These are phyloP conservation scores for Dictyostelium gargantuum DNA, from an alignment of 208 protist genomes.

Conservation along the genomic window DNA sequence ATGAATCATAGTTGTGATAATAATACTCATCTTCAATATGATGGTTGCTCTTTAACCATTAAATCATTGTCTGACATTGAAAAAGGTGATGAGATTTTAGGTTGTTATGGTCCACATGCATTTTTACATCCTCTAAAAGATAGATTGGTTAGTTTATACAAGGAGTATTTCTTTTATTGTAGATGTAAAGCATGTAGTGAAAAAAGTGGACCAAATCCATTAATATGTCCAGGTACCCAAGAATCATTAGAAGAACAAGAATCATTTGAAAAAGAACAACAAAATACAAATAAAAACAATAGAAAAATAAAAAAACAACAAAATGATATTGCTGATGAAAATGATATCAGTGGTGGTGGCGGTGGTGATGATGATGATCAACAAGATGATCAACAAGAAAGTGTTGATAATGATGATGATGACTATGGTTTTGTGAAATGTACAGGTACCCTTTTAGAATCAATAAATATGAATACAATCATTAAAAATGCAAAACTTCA, in stretches of 20 bases:
- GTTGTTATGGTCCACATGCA: constrained; percentile 28
- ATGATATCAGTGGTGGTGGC: too few relatives aligned
- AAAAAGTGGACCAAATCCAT: constrained; percentile 6
- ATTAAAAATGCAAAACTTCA: background rate
- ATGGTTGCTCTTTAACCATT: background rate
- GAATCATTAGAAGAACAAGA: background rate
- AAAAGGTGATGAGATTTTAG: constrained; percentile 11
- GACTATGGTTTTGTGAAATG: background rate
- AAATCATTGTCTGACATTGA: constrained; percentile 41
- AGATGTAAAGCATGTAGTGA: constrained; percentile 43
- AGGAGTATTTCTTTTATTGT: constrained; percentile 39
- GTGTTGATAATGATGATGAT: background rate
- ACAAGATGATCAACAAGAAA: too few relatives aligned
- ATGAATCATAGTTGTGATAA: constrained; percentile 57
- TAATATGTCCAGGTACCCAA: constrained; percentile 1
- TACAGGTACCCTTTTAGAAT: constrained; percentile 11
- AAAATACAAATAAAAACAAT: too few relatives aligned
- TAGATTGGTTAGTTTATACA: background rate
- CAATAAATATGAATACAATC: background rate
- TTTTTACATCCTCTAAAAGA: background rate
- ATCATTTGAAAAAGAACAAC: too few relatives aligned
- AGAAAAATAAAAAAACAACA: too few relatives aligned
- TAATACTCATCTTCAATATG: constrained; percentile 37
- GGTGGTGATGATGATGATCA: too few relatives aligned
- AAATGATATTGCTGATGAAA: too few relatives aligned